These are phyloP conservation scores for Polytolypa hystricis DNA, from an alignment of 2,329 filamentous ascomycete species.

Conservation along the genomic window DNA sequence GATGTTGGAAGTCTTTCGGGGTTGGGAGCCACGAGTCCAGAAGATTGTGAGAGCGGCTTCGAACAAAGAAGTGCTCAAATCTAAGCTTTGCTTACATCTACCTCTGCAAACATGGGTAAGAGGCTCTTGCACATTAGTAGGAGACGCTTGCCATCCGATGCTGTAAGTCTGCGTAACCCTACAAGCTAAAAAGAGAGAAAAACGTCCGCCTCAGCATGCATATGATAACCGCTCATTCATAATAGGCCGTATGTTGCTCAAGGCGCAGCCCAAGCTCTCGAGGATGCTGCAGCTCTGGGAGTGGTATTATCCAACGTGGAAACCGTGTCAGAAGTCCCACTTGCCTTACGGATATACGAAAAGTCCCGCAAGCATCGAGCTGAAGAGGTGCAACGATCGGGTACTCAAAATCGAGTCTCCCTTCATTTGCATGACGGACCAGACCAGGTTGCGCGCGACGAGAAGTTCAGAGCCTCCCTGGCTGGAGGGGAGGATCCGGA, in stretches of 20 bases:
- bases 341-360: slow-evolving; percentile 47
- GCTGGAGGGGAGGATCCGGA: slow-evolving; percentile 40
- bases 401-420: slow-evolving; percentile 42
- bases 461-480: slow-evolving; percentile 43
- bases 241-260: slow-evolving; percentile 47
- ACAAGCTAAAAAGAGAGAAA: too few species aligned
- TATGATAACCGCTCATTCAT: too few species aligned
- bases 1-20: slow-evolving; percentile 49
- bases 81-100: slow-evolving; percentile 52
- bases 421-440: slow-evolving; percentile 48
- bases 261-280: slow-evolving; percentile 52
- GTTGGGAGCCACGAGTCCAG: slow-evolving; percentile 51
- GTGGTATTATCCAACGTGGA: slow-evolving; percentile 39
- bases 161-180: slow-evolving; percentile 30
- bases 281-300: slow-evolving; percentile 15
- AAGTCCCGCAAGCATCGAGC: slow-evolving; percentile 45
- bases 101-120: slow-evolving; percentile 53
- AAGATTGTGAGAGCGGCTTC: slow-evolving; percentile 51
- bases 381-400: slow-evolving; percentile 46
- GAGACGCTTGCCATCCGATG: slow-evolving; percentile 53
- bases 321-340: slow-evolving; percentile 37
- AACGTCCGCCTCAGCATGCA: too few species aligned
- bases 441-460: slow-evolving; percentile 49
- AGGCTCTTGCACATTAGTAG: slow-evolving; percentile 42
- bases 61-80: slow-evolving; percentile 56